Base-by-base conservation (phyloP, 2,329 filamentous ascomycete genomes). In the Thielaviopsis ethacetica region DNA sequence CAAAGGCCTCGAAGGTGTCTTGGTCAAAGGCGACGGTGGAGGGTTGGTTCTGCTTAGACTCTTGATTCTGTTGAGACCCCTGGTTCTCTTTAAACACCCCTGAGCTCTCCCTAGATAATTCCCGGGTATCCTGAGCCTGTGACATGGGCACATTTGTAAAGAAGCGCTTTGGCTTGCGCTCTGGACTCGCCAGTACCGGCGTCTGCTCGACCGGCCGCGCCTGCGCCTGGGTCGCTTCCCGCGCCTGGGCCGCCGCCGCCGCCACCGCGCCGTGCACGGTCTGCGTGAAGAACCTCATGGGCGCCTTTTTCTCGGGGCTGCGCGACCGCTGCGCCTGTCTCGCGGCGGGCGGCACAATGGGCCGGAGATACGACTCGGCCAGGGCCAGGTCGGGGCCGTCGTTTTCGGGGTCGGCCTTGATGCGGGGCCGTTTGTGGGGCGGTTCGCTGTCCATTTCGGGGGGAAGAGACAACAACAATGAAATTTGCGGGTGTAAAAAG, bases 1-100 rank as follows among this genome's bases (percentile, higher is more conserved):
- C 70, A 61, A 86, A 78, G 60, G 70, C 73, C 65, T 84, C 76
- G 58, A 86, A 83, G 0, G 73, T 75, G 34, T 73, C 73, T 59
- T 75, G 71, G 63, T 85, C 79, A 62, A 86, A 85, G 0, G 68
- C 68, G 27, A 72, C 60, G 0, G 68, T 62, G 38, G 15, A 13
- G 38, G 17, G 15, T 44, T n/a, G 13, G 38, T n/a, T n/a, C n/a
- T n/a, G n/a, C n/a, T n/a, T n/a, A n/a, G n/a, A n/a, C n/a, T n/a
- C n/a, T n/a, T n/a, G n/a, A n/a, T n/a, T n/a, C n/a, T n/a, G n/a
- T n/a, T n/a, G n/a, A n/a, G n/a, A n/a, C n/a, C n/a, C n/a, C n/a
- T n/a, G n/a, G n/a, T n/a, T n/a, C n/a, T n/a, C n/a, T n/a, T n/a
- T n/a, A n/a, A n/a, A n/a, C n/a, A n/a, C n/a, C n/a, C n/a, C n/a